Conservation (phyloP, 108 stramenopile species). For the Cyclotella atomus region DNA sequence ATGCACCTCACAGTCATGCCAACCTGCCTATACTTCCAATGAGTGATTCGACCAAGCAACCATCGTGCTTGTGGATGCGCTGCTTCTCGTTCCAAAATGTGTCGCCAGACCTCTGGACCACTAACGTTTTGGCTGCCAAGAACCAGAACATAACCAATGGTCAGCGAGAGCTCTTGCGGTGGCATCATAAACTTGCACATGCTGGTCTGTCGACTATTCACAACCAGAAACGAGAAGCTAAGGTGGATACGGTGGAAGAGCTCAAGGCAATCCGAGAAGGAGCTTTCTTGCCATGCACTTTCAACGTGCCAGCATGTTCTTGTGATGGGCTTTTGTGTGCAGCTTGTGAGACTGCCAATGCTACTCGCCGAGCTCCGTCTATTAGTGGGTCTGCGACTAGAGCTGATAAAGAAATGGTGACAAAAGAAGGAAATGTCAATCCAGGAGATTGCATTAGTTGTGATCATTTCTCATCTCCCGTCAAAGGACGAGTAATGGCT, state of each 20-base stretch:
- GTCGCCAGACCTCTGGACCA: neutral
- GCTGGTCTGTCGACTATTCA: neutral
- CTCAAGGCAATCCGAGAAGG: neutral
- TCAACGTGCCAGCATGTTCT: neutral
- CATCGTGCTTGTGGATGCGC: no score
- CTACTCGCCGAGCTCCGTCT: neutral
- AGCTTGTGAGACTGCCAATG: neutral
- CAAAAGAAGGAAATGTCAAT: conserved; percentile 2
- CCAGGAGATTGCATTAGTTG: conserved; percentile 48
- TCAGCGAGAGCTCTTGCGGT: neutral
- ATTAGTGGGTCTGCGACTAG: neutral
- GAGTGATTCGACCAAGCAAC: neutral
- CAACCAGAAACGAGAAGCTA: neutral
- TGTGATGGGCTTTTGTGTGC: neutral
- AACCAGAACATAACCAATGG: neutral
- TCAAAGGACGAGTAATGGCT: conserved; percentile 36
- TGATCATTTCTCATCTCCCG: conserved; percentile 44
- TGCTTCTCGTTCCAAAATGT: neutral
- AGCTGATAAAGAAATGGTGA: neutral
- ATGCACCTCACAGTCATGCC: neutral
- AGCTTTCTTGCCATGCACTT: neutral
- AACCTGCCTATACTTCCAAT: neutral
- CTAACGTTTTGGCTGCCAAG: neutral
- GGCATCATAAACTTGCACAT: neutral
- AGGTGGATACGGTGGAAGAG: neutral